A percentile compares a stretch with the other conserved stretches of the same genome.
These are phyloP conservation scores for Capsella rubella DNA, from an alignment of 441 rosid species.

Conservation along the genomic window DNA sequence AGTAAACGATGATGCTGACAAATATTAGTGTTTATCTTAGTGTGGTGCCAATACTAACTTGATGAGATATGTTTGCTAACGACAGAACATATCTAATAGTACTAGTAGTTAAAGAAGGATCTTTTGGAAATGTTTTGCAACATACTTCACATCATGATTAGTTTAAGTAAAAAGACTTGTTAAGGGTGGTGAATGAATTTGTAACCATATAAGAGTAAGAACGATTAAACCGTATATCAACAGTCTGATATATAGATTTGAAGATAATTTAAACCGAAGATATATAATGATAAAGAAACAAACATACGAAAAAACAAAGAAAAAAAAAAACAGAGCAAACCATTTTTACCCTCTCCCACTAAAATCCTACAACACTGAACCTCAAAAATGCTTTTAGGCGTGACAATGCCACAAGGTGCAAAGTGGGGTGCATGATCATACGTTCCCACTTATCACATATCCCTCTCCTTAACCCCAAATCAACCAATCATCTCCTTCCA, in stretches of 20 bases:
- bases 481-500: slow-evolving; percentile 53
- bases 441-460: slow-evolving; percentile 32
- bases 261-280: slow-evolving; percentile 12
- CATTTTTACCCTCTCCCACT: slow-evolving; percentile 49
- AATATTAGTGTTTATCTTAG: background rate
- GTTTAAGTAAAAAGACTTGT: background rate
- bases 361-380: slow-evolving; percentile 50
- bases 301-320: slow-evolving; percentile 4
- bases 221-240: slow-evolving; percentile 29
- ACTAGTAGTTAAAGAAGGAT: background rate
- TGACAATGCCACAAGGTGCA: slow-evolving; percentile 57
- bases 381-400: slow-evolving; percentile 68
- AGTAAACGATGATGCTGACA: background rate
- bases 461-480: slow-evolving; percentile 37
- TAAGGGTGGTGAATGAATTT: slow-evolving; percentile 22
- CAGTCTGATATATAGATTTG: slow-evolving; percentile 30
- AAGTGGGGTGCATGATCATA: slow-evolving; percentile 95
- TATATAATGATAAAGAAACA: background rate
- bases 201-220: slow-evolving; percentile 14
- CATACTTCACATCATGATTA: background rate
- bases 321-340: slow-evolving; percentile 36
- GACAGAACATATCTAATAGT: slow-evolving; percentile 8
- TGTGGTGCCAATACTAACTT: background rate
- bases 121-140: slow-evolving; percentile 4
- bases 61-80: background rate